Evolutionary conservation across 768 basidiomycete genomes (phyloP).

Genomic region (Lactifluus volemus): DNA sequence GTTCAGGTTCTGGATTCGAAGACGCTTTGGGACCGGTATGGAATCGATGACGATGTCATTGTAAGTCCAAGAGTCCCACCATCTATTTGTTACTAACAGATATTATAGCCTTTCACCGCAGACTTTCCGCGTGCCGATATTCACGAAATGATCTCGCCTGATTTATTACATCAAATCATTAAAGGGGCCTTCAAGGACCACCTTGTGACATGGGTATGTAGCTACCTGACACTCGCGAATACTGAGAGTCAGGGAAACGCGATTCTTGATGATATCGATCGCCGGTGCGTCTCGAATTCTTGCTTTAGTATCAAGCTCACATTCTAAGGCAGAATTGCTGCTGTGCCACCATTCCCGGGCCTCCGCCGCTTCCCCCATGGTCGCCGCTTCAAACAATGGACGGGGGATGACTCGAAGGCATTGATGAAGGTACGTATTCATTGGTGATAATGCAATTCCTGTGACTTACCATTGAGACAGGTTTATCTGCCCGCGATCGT

Average conservation of each 20-base stretch:
- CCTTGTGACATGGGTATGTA: background rate
- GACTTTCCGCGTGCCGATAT: too few species aligned
- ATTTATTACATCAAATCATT: background rate
- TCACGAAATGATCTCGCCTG: too few species aligned
- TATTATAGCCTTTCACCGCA: background rate
- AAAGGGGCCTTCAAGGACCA: background rate
- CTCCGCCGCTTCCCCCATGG: too few species aligned
- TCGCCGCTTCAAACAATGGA: background rate
- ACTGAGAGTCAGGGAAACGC: background rate
- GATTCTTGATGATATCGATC: background rate
- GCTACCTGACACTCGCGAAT: background rate
- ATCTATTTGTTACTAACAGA: background rate
- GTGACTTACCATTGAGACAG: too few species aligned
- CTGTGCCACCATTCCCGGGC: too few species aligned
- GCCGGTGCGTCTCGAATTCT: background rate
- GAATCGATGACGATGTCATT: too few species aligned
- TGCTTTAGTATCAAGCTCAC: background rate
- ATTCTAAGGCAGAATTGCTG: background rate
- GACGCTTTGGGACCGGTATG: too few species aligned
- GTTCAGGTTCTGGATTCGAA: too few species aligned
- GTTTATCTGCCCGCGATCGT: too few species aligned
- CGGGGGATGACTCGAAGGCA: background rate
- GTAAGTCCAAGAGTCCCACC: background rate
- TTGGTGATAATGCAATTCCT: too few species aligned
- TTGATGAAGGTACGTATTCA: background rate